Evolutionary conservation across 1,139 yeast species (phyloP), one percentile per base, ranked within the genome.

Genomic region (Lodderomyces parapsilosis): DNA sequence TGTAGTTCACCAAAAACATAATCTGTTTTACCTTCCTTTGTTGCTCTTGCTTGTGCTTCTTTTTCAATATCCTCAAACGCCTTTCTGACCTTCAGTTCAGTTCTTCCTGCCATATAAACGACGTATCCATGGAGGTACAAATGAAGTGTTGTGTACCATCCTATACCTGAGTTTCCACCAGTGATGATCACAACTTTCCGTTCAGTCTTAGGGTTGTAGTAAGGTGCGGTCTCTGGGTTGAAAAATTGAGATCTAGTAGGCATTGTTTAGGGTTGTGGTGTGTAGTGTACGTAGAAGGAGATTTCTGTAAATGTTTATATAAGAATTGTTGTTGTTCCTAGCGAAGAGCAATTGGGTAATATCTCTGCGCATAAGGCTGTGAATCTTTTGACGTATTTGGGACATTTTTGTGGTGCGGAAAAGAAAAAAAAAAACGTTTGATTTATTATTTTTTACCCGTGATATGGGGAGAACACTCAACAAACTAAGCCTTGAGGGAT

Each of bases 131-230:
- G 77, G 34, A 71, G 60, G 45, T 66, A 70, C 32, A 73, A 62
- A 45, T 71, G 72, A 32, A 71, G 58, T 10, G 66, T 69, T 5
- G 76, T 68, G 44, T 56, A 69, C 60, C 58, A 71, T 14, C 78
- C 78, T 40, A 72, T 67, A 11, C 78, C 78, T 37, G 68, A 63
- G 46, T 66, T 68, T 14, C 78, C 78, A 2, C 77, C 78, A 6
- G 78, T 72, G 22, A 73, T 58, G 13, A 71, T 58, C 10, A 69
- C 78, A 11, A 68, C 68, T 42, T 73, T 60, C 41, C 73, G 58
- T 39, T 63, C 62, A 39, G 65, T 67, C n/a, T 39, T 45, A 2
- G 76, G 75, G 45, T 68, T 56, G 41, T 57, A 52, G 50, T 65
- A 71, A 4, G 68, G 65, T 19, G 64, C 65, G 1, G 57, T 45